Base-by-base conservation (phyloP, 75 land plant species). In the Gnetum montanum region DNA sequence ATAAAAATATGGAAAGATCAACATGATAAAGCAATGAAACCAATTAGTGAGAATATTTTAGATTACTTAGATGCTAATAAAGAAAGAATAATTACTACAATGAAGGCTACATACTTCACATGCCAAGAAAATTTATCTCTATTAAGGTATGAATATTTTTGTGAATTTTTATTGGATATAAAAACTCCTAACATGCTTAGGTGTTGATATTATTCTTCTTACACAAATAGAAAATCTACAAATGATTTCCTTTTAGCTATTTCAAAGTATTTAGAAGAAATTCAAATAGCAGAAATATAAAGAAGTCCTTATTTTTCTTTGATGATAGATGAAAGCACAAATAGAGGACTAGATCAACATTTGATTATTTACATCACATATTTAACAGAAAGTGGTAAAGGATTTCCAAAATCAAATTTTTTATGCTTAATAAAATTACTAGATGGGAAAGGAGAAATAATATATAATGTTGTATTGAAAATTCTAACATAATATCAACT, bases 71-170 rank as follows among this genome's bases (percentile, higher is more conserved):
- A 48, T 27, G 13, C 1, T 11, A 27, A 48, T 25, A 48, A 24
- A 15, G 13, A 48, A 48, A 48, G 28, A 48, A 30, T 48, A 4
- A 26, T 48, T 25, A 10, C 31, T 0, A 48, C 51, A 48, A 48
- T 28, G 51, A 48, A 48, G 28, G 4, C n/a, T 13, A 13, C 50
- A 18, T 26, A 48, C 28, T 28, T 48, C 5, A 0, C 28, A 1
- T 48, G n/a, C 15, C 51, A 48, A 25, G 51, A 48, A 26, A 0
- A 48, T 28, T 48, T 27, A 26, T 48, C 51, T 26, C n/a, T 48
- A 48, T 11, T 31, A 19, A 48, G 16, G 29, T 13, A 48, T 28
- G 16, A 48, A 3, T 26, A 28, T 13, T 12, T 48, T 25, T 48
- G 29, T 25, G 12, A 48, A 25, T 4, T 48, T 48, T 4, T 26